Evolutionary conservation across 2,329 filamentous ascomycete genomes (phyloP), one percentile per base, ranked within the genome.

Genomic region (Aspergillus piperis): DNA sequence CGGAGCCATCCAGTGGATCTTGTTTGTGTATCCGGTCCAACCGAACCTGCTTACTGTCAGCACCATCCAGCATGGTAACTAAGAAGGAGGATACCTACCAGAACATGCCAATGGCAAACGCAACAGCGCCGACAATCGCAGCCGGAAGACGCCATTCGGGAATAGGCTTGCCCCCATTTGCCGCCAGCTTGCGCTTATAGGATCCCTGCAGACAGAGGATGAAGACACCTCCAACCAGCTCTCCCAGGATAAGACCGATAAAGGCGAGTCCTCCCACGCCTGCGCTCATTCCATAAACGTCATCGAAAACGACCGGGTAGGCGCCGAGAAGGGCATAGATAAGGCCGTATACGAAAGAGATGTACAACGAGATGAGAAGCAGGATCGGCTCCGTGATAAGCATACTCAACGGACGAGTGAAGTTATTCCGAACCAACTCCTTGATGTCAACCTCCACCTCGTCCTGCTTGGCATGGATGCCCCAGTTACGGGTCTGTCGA

Each of bases 401-500:
- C 64, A 79, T 72, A 7, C 68, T 68, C 25, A 79, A 64, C 5
- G 77, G 77, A 1, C 82, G 74, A 55, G 72, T 77, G 61, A 84
- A 80, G 66, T 83, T 83, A 56, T 79, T 80, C 2, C 77, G 73
- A 6, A 83, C 66, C 5, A 84, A 64, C 53, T 83, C 79, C 1
- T 70, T 70, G 60, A 83, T 76, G 55, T 83, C 80, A n/a, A 84
- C 73, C 65, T 84, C 82, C 36, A 84, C 79, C 69, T 84, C 80
- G 62, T 83, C 82, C 64, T 78, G 76, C 63, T 82, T 82, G 1
- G 84, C 84, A 60, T 86, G 83, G 42, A 86, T 86, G 1, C 83
- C 84, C 84, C 84, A 86, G 61, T 86, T 86, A 61, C 80, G 80
- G 0, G 84, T 86, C 48, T 82, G 71, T 11, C 83, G 76, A 15